Percentiles rank a stretch among this genome's conserved stretches.
Conservation (phyloP, 176 grass and related monocot species). For the Puccinellia tenuiflora region DNA sequence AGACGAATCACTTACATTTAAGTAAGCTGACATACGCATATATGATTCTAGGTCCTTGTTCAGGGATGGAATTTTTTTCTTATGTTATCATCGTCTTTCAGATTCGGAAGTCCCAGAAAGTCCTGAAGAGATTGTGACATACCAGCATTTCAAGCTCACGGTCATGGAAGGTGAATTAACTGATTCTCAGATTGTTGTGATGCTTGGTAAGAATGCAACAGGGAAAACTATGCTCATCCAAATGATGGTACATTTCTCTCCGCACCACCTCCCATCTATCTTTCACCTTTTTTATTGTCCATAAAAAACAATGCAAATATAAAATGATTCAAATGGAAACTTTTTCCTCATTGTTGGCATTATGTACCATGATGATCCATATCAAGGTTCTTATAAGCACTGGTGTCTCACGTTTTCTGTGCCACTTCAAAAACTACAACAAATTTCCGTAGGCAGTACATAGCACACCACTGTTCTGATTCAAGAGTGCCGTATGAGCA, state of each 20-base stretch:
- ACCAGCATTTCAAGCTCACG: conserved; percentile 73
- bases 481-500: not conserved
- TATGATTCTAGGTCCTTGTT: not conserved
- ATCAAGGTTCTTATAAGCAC: not conserved
- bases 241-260: conserved; percentile 51
- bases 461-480: not conserved
- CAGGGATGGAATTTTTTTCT: not conserved
- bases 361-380: not conserved
- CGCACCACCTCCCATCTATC: not conserved
- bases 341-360: not conserved
- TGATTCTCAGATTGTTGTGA: conserved; percentile 81
- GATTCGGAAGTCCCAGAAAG: conserved; percentile 79
- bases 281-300: not conserved
- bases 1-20: conserved; percentile 78
- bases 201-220: conserved; percentile 86
- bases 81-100: conserved; percentile 18
- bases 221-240: conserved; percentile 53
- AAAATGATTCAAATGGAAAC: not conserved
- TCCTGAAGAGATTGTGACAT: conserved; percentile 67
- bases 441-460: not conserved
- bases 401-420: not conserved
- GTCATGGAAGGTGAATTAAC: conserved; percentile 74
- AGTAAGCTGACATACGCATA: conserved; percentile 35
- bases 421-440: not conserved
- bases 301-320: not conserved